Conservation (phyloP, 192 early-diverging fungal species). For the Backusella luteola region DNA sequence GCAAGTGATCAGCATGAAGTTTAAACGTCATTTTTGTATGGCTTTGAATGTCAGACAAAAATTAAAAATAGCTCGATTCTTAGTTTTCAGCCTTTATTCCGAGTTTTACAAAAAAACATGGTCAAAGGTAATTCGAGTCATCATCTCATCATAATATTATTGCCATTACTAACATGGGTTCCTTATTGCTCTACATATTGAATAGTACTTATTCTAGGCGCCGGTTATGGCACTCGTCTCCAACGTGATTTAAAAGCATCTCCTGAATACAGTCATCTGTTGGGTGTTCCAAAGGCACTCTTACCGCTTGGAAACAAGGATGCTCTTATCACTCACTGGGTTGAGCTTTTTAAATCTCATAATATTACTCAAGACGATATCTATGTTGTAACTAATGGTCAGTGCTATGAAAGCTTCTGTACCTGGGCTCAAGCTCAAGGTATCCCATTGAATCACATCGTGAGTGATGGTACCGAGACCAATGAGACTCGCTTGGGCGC, state of each 20-base stretch:
- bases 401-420: constrained; percentile 38
- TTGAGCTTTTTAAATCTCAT: constrained; percentile 24
- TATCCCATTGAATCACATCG: constrained; percentile 41
- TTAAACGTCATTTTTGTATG: no score
- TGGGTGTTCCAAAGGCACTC: constrained; percentile 48
- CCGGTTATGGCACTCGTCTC: constrained; percentile 61
- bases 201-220: constrained; percentile 53
- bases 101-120: neutral
- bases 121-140: neutral
- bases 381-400: constrained; percentile 51
- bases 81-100: neutral
- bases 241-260: constrained; percentile 45
- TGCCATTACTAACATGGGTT: neutral
- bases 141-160: neutral
- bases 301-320: constrained; percentile 43
- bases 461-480: constrained; percentile 45
- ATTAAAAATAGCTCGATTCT: neutral
- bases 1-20: no score
- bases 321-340: constrained; percentile 45
- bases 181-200: neutral
- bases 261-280: constrained; percentile 33
- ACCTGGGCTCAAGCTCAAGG: constrained; percentile 39
- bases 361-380: constrained; percentile 17
- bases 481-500: constrained; percentile 58
- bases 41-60: no score